phyloP scores from a whole-genome alignment of 1,139 yeast genomes.

The Sugiyamaella grinbergsii region DNA sequence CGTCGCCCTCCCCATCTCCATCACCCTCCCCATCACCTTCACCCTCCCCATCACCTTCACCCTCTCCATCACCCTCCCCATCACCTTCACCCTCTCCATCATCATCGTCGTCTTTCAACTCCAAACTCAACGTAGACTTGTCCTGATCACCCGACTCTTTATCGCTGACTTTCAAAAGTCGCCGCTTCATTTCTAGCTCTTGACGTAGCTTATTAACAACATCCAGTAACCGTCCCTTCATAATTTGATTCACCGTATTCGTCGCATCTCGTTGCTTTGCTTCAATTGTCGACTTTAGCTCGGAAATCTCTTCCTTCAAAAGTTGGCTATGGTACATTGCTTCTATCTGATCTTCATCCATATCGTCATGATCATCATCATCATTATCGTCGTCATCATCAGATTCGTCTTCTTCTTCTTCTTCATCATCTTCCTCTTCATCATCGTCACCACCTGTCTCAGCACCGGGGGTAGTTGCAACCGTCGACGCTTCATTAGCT shows the following conservation, averaged over 20 bases:
- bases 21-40: constrained; percentile 32
- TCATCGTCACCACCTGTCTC: constrained; percentile 46
- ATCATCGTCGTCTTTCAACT: constrained; percentile 24
- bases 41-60: constrained; percentile 45
- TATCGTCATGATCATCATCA: constrained; percentile 47
- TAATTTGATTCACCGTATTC: constrained; percentile 73
- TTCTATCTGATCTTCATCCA: constrained; percentile 46
- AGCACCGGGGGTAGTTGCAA: constrained; percentile 37
- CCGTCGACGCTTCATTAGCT: constrained; percentile 34
- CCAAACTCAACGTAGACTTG: constrained; percentile 27
- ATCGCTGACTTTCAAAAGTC: constrained; percentile 59
- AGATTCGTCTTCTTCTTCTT: constrained; percentile 54
- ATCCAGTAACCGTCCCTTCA: constrained; percentile 84
- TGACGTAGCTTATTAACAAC: constrained; percentile 77
- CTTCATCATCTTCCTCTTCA: constrained; percentile 52
- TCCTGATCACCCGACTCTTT: constrained; percentile 20
- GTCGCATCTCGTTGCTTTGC: constrained; percentile 73
- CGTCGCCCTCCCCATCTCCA: constrained; percentile 30
- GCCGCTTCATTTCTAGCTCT: constrained; percentile 79
- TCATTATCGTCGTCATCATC: constrained; percentile 58
- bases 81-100: constrained; percentile 30
- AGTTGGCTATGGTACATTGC: constrained; percentile 71
- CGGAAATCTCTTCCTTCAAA: constrained; percentile 81
- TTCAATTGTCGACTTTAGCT: constrained; percentile 75
- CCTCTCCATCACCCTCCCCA: constrained; percentile 42